Percentiles rank a stretch among this genome's conserved stretches.
These are phyloP conservation scores for Nakataea oryzae DNA, from an alignment of 2,329 filamentous ascomycete species.

Conservation along the genomic window DNA sequence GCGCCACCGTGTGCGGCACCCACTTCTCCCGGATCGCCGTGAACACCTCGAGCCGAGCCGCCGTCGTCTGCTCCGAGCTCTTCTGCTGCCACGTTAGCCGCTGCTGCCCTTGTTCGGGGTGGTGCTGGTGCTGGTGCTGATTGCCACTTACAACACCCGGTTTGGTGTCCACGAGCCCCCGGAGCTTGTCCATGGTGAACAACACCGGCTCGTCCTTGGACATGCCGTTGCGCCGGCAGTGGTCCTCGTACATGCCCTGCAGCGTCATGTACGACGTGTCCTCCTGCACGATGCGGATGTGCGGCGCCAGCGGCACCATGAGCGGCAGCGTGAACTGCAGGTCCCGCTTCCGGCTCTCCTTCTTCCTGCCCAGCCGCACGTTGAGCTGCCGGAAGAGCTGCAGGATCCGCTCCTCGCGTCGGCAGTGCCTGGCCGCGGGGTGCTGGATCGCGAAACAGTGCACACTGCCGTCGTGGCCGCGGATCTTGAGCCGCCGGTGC, in stretches of 20 bases:
- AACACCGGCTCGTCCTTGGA: slow-evolving; percentile 93
- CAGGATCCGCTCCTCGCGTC: slow-evolving; percentile 86
- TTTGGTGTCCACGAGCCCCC: slow-evolving; percentile 63
- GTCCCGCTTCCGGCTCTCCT: slow-evolving; percentile 88
- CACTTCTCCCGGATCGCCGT: slow-evolving; percentile 89
- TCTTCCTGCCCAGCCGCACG: slow-evolving; percentile 79
- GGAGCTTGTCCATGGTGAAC: slow-evolving; percentile 90
- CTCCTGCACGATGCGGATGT: slow-evolving; percentile 92
- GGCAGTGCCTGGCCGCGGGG: slow-evolving; percentile 82
- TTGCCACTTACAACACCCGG: slow-evolving; percentile 33
- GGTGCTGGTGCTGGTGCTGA: not conserved
- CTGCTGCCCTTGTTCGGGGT: not conserved
- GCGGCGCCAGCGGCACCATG: slow-evolving; percentile 90
- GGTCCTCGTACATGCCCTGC: slow-evolving; percentile 92
- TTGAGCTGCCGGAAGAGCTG: slow-evolving; percentile 98
- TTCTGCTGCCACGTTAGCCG: slow-evolving; percentile 35
- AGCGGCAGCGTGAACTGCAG: slow-evolving; percentile 92
- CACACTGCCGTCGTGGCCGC: slow-evolving; percentile 94
- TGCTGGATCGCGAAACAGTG: slow-evolving; percentile 96
- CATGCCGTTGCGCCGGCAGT: slow-evolving; percentile 77
- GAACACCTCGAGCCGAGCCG: slow-evolving; percentile 81
- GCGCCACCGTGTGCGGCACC: slow-evolving; percentile 71
- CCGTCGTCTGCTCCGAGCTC: slow-evolving; percentile 56
- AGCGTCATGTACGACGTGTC: slow-evolving; percentile 89
- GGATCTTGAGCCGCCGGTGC: slow-evolving; percentile 87